These are phyloP conservation scores for Phytopythium helicoides DNA, from an alignment of 352 stramenopile species.

Conservation along the genomic window DNA sequence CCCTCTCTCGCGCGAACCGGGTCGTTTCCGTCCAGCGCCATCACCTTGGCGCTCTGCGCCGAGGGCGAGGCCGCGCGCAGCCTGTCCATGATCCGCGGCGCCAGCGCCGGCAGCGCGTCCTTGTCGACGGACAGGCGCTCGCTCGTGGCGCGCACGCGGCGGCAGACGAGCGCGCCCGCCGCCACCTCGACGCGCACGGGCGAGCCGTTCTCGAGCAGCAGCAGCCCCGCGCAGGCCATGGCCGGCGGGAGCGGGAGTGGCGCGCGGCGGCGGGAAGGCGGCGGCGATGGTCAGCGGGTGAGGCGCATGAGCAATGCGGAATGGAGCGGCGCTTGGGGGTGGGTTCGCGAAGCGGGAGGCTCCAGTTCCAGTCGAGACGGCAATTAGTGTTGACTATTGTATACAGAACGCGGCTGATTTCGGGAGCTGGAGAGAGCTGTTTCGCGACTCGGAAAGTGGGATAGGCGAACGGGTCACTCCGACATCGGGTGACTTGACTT, in stretches of 20 bases:
- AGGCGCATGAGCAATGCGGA: no score
- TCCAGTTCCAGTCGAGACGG: not conserved
- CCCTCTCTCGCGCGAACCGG: conserved; percentile 17
- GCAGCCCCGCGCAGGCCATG: conserved; percentile 70
- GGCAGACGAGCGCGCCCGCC: conserved; percentile 52
- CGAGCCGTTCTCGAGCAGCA: conserved; percentile 54
- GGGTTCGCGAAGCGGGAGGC: conserved; percentile 5
- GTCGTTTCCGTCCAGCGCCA: conserved; percentile 15
- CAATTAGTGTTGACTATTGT: not conserved
- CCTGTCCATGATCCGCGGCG: conserved; percentile 41
- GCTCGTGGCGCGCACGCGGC: conserved; percentile 8
- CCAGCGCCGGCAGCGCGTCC: no score
- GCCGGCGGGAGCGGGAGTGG: not conserved
- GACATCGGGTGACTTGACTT: no score
- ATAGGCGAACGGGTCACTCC: not conserved
- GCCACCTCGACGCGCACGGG: conserved; percentile 60
- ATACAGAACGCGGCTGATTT: not conserved
- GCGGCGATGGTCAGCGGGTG: no score
- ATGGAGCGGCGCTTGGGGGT: no score
- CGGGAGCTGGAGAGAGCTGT: not conserved
- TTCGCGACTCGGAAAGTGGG: not conserved
- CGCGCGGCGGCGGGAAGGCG: not conserved
- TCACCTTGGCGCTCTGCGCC: conserved; percentile 25
- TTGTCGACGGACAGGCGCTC: no score
- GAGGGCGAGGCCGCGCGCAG: conserved; percentile 15